Base-by-base conservation (phyloP, 768 basidiomycete species). In the Suillus luteus region DNA sequence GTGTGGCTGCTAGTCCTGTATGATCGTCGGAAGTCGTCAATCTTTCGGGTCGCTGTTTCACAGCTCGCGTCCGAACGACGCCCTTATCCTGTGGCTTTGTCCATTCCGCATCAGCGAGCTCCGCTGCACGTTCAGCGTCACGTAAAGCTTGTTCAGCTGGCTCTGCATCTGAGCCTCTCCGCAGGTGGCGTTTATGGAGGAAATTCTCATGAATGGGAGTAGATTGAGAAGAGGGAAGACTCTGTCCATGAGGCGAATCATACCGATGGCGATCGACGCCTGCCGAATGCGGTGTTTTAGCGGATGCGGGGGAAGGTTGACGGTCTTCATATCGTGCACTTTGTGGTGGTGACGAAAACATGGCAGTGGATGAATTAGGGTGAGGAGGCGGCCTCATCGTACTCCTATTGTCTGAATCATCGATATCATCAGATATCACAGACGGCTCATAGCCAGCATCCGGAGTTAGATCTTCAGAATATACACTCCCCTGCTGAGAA, bases 361-460 rank as follows among this genome's bases (percentile, higher is more conserved):
- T 80, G 74, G 65, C 60, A 72, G 67, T 62, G 60, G 68, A 65
- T 64, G 70, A 60, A 69, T 72, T 69, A 14, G 77, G 68, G 61
- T 64, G 69, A 60, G 79, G 76, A 46, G 78, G 76, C 40, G 82
- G 76, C 49, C 84, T 80, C 41, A 81, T 69, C 41, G 81, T 78
- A 43, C 61, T 86, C 82, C 64, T 82, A 77, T 70, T 72, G 38
- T 87, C 87, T 55, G 78, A 78, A 72, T 84, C 82, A 55, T 91
- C 88, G 58, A 85, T 74, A 72, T 91, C 90, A 68, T 82, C 80
- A 54, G 79, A 81, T 59, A 79, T 76, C 17, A 69, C 65, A 15
- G 83, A 81, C 31, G 87, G 88, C 62, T 93, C 90, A 70, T 91
- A 90, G n/a, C 88, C 89, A 40, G 84, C 79, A 19, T 80, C 74